Evolutionary conservation across 768 basidiomycete species (phyloP).

Genomic region (Psilocybe tampanensis): DNA sequence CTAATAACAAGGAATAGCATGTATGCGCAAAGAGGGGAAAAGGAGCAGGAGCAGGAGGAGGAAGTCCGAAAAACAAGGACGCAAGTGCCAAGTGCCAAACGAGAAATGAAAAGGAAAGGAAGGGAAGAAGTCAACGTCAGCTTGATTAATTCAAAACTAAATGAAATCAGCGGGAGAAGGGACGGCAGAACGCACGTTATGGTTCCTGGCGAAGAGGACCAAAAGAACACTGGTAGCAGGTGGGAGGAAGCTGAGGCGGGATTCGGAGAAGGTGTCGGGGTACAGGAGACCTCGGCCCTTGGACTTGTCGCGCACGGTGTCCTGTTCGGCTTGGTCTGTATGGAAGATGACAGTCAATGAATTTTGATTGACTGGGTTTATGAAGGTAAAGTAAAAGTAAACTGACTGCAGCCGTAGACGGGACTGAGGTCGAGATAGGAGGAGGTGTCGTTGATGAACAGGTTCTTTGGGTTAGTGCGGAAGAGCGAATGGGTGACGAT

Average conservation of each 20-base stretch:
- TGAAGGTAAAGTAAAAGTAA: too few relatives aligned
- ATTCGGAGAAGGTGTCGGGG: conserved; percentile 57
- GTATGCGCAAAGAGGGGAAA: too few relatives aligned
- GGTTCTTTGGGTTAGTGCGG: conserved; percentile 44
- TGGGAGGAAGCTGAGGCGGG: conserved; percentile 51
- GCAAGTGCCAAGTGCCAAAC: too few relatives aligned
- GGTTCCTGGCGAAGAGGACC: conserved; percentile 58
- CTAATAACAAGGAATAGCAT: too few relatives aligned
- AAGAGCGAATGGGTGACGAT: conserved; percentile 64
- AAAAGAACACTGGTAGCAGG: conserved; percentile 56
- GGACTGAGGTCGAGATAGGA: conserved; percentile 60
- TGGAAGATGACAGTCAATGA: conserved; percentile 8
- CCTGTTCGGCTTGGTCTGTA: conserved; percentile 36
- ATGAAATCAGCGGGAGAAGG: too few relatives aligned
- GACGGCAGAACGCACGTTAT: conserved; percentile 49
- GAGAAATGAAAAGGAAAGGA: too few relatives aligned
- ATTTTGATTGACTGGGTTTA: too few relatives aligned
- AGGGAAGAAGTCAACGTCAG: too few relatives aligned
- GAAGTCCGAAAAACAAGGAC: too few relatives aligned
- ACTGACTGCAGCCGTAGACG: conserved; percentile 52
- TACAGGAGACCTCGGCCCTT: conserved; percentile 51
- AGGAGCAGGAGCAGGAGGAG: too few relatives aligned
- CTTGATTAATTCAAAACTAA: too few relatives aligned
- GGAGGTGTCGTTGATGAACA: conserved; percentile 51
- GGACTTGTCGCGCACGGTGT: conserved; percentile 48